Evolutionary conservation across 345 rosid species (phyloP), one percentile per base, ranked within the genome.

Genomic region (Brassica rapa): DNA sequence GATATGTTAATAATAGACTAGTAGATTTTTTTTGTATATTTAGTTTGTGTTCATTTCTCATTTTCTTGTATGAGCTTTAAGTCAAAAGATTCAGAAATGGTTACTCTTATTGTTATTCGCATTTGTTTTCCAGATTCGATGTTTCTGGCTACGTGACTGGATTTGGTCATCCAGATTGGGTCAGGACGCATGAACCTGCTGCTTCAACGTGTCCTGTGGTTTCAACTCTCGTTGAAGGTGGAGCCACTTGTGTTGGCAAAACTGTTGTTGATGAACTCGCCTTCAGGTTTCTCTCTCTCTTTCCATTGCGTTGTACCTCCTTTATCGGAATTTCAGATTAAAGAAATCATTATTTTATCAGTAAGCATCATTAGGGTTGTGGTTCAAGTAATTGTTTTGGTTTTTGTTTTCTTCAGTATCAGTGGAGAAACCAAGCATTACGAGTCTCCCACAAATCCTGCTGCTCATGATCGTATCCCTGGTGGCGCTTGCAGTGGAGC

Each of bases 141-240:
- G 82, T 95, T 39, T 88, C 86, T 66, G 93, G 99, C 19, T 75
- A 85, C 65, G 96, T 91, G 72, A 85, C 96, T 72, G 96, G 98
- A 46, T 95, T 93, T 75, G 96, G 99, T 61, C 96, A 93, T 86
- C 96, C 97, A n/a, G 96, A 95, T 62, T 95, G 99, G 99, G 86
- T 60, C 57, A 87, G 84, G 84, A 89, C 93, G 0, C 97, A 91
- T 70, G 88, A 83, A 60, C 77, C 87, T 21, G 93, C 94, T 78
- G 79, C 87, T 68, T 83, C 76, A 24, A 95, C 98, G 0, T 79
- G 88, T 63, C 61, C 86, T 57, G 94, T 89, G 56, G 87, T 95
- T 60, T 88, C 86, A 41, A 25, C 84, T 71, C 98, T 95, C 1
- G 92, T 91, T 66, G 96, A 90, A 77, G 97, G 91, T 69, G 99